Conservation (phyloP, 169 alveolate species). For the Plasmodium gaboni region DNA sequence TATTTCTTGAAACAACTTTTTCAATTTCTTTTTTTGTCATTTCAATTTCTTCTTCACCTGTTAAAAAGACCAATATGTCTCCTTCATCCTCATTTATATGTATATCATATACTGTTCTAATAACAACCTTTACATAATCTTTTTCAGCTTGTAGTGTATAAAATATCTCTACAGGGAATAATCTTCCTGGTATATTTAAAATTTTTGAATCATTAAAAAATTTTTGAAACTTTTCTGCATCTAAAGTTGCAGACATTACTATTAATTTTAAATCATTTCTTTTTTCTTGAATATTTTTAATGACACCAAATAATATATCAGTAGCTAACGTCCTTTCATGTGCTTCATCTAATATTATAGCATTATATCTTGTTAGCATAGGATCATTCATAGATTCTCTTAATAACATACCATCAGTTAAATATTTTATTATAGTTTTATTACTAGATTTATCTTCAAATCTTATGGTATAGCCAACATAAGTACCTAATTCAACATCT, state of each 20-base stretch:
- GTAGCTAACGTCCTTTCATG: constrained; percentile 99
- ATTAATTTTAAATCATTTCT: constrained; percentile 94
- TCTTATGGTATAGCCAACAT: constrained; percentile 98
- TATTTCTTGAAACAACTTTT: constrained; percentile 27
- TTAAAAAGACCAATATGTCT: constrained; percentile 94
- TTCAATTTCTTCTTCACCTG: constrained; percentile 96
- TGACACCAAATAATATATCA: constrained; percentile 97
- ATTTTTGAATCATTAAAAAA: constrained; percentile 97
- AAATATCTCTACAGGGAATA: constrained; percentile 97
- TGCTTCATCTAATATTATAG: constrained; percentile 98
- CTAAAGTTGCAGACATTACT: constrained; percentile 98
- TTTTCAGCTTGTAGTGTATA: constrained; percentile 96
- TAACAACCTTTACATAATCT: constrained; percentile 95
- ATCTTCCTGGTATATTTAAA: constrained; percentile 97
- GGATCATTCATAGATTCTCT: constrained; percentile 97
- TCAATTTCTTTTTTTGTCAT: constrained; percentile 82
- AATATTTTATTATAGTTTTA: constrained; percentile 94
- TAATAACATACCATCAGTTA: constrained; percentile 99
- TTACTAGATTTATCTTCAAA: constrained; percentile 95
- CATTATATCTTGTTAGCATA: constrained; percentile 91
- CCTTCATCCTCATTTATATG: constrained; percentile 95
- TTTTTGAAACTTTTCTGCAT: constrained; percentile 95
- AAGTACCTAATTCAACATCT: constrained; percentile 95
- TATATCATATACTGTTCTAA: constrained; percentile 92
- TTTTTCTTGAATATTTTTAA: constrained; percentile 93